These are phyloP conservation scores for Xerocomus amazonicus DNA, from an alignment of 1,284 basidiomycete genomes.

Conservation along the genomic window DNA sequence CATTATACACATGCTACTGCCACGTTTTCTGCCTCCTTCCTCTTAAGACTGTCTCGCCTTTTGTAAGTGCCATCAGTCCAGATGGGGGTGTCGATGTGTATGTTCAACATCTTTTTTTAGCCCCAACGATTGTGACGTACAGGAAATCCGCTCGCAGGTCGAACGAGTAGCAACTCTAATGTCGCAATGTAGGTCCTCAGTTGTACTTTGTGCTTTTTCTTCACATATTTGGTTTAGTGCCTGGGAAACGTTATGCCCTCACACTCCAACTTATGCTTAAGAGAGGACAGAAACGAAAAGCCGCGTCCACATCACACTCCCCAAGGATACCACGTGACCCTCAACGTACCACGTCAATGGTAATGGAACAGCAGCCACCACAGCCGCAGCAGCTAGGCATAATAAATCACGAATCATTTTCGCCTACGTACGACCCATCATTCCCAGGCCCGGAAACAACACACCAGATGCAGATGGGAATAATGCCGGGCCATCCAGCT, in stretches of 20 bases:
- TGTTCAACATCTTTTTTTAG: slow-evolving; percentile 35
- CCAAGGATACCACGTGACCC: slow-evolving; percentile 52
- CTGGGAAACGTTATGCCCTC: slow-evolving; percentile 84
- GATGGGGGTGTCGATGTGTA: background rate
- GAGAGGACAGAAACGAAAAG: slow-evolving; percentile 67
- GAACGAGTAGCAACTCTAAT: slow-evolving; percentile 74
- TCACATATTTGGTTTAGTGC: slow-evolving; percentile 49
- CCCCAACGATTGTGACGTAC: slow-evolving; percentile 79
- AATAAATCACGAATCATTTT: slow-evolving; percentile 31
- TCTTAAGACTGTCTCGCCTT: slow-evolving; percentile 79
- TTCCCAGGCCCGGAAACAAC: slow-evolving; percentile 47
- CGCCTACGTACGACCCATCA: slow-evolving; percentile 36
- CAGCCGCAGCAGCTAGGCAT: slow-evolving; percentile 11
- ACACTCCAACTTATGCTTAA: slow-evolving; percentile 86
- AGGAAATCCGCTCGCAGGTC: slow-evolving; percentile 72
- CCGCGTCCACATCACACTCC: slow-evolving; percentile 53
- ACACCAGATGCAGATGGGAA: slow-evolving; percentile 33
- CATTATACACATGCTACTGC: slow-evolving; percentile 90
- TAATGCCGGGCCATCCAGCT: slow-evolving; percentile 36
- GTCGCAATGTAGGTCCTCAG: slow-evolving; percentile 59
- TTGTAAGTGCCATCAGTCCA: slow-evolving; percentile 54
- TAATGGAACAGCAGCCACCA: slow-evolving; percentile 25
- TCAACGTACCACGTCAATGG: slow-evolving; percentile 40
- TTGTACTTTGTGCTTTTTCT: slow-evolving; percentile 6
- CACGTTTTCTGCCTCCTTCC: slow-evolving; percentile 86